Conservation (phyloP, 306 rosid genomes). For the Casuarina glauca region DNA sequence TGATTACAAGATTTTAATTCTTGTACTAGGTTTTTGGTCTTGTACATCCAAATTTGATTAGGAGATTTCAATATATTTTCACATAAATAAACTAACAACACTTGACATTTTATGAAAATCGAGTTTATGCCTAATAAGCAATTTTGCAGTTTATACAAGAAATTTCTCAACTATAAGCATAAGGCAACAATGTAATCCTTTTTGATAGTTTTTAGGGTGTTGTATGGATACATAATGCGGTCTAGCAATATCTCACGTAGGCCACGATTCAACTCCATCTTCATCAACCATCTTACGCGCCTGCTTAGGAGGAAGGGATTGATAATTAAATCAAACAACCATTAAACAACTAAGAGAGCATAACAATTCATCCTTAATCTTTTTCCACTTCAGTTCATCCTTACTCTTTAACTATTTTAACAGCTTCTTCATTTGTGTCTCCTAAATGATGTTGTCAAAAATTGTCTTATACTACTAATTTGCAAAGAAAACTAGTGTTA, state of each 20-base stretch:
- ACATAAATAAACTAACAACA: neutral
- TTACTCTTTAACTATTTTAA: too few species aligned
- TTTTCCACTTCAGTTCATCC: too few species aligned
- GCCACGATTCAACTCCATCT: constrained; percentile 21
- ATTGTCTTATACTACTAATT: too few species aligned
- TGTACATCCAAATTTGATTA: neutral
- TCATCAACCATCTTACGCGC: constrained; percentile 26
- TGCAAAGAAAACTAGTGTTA: too few species aligned
- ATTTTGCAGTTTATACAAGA: neutral
- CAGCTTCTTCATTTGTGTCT: too few species aligned
- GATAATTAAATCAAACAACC: neutral
- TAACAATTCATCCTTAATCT: too few species aligned
- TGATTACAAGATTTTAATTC: too few species aligned
- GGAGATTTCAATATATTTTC: neutral
- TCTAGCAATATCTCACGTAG: constrained; percentile 16
- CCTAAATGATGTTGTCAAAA: too few species aligned
- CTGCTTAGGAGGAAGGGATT: constrained; percentile 30
- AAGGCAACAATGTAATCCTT: neutral
- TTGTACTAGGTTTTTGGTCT: too few species aligned
- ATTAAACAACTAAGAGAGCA: neutral
- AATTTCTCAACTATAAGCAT: neutral
- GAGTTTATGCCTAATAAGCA: neutral
- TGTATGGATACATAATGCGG: constrained; percentile 4
- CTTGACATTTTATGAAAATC: neutral
- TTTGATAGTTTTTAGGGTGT: neutral